Base-by-base conservation (phyloP, 2,329 filamentous ascomycete species). In the Penicillium sp. region DNA sequence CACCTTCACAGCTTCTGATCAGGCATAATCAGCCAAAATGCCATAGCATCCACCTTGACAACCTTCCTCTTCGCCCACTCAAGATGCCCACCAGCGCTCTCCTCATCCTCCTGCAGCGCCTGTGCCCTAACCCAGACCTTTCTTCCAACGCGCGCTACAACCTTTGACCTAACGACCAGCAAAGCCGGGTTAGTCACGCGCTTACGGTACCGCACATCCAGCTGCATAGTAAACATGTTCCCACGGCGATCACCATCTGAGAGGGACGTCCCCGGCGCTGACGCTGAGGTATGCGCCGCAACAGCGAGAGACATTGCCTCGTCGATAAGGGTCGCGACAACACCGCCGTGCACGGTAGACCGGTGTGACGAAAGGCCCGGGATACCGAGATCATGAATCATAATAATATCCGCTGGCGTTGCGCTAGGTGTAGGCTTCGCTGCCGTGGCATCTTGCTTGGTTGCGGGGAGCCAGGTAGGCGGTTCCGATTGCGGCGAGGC, bases 231-330 rank as follows among this genome's bases (percentile, higher is more conserved):
- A 37, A 65, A 73, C 18, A 68, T 59, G 38, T 54, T 58, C 0
- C 63, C 63, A 6, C 62, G 59, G 10, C 63, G 57, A 18, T 60
- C 56, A 34, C 52, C 47, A 3, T 55, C 55, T 2, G 40, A 28
- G 2, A 26, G 22, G 2, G 11, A 22, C 1, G 34, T 6, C 4
- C 22, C 16, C 14, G 24, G 13, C 24, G 28, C 5, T 1, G n/a
- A 51, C 46, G 32, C 43, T 32, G n/a, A 54, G 8, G 60, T 50
- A 54, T 67, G 65, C 22, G 63, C 49, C 44, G 64, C 62, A 23
- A 71, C 61, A 10, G 65, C 64, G 11, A 70, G 49, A 1, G 69
- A 71, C 68, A 74, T 72, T 20, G 67, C 62, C 56, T 74, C 72
- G 46, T 74, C 72, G 20, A 74, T 61, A 18, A 72, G 47, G 4